Base-by-base conservation (phyloP, 805 yeast genomes). In the Brettanomyces anomalus region DNA sequence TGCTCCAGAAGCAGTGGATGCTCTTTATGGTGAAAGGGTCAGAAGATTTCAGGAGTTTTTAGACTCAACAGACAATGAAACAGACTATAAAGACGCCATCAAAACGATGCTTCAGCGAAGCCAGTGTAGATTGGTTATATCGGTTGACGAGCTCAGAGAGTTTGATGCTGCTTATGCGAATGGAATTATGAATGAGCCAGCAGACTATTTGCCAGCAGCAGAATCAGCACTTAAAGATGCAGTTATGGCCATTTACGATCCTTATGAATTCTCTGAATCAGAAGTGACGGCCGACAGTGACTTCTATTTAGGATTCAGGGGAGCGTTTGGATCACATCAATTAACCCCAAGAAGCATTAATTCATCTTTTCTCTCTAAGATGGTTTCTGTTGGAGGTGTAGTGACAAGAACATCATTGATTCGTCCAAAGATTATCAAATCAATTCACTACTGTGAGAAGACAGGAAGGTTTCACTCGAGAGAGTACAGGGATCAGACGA, bases 351-450 rank as follows among this genome's bases (percentile, higher is more conserved):
- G 97, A 55, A 79, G 96, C 3, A 78, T 93, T 44, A 76, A 81
- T 46, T 81, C 97, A 2, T 64, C 72, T 13, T 81, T 77, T 49
- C 67, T 93, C 41, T 40, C 95, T 43, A 81, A 81, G 56, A 68
- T 90, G 74, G 77, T 93, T 36, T 80, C 95, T 1, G 71, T 93
- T 19, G 97, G 93, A 64, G 98, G 98, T 43, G 93, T 93, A 53
- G 96, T 93, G 15, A 90, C 97, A 1, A 73, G 93, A 49, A 89
- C 95, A 26, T 88, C 97, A 1, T 70, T 93, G 45, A 95, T 93
- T 35, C 75, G 97, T 48, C 98, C 98, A 32, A 90, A 90, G 60
- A 76, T 90, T 43, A 73, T 88, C 39, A 75, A 95, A 53, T 86
- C 96, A 10, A 96, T 93, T 24, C 97, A 90, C 65, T 90, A 85